Conservation (phyloP, 176 grass and related monocot species). For the Calamus simplicifolius region DNA sequence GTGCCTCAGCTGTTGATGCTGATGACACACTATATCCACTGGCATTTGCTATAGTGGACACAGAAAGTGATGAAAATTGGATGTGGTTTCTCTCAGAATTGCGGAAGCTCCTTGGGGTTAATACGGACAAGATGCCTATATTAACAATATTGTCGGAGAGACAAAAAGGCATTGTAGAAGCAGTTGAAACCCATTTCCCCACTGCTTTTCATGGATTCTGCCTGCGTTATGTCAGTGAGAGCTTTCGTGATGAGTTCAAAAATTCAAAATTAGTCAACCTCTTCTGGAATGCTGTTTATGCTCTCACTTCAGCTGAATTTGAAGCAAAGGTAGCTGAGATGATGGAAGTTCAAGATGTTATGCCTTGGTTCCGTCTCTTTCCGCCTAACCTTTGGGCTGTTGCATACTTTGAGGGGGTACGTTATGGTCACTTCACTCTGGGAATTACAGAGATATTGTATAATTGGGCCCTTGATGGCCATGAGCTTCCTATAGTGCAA, state of each 20-base stretch:
- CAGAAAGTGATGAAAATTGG: conserved; percentile 92
- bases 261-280: conserved; percentile 92
- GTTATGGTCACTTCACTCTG: conserved; percentile 87
- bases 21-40: conserved; percentile 73
- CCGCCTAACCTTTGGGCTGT: conserved; percentile 87
- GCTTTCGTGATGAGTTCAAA: conserved; percentile 92
- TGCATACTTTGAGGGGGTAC: conserved; percentile 73
- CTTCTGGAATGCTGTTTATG: conserved; percentile 90
- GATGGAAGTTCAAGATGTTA: conserved; percentile 93
- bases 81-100: conserved; percentile 96
- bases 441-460: conserved; percentile 80
- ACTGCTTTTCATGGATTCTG: conserved; percentile 87
- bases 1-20: conserved; percentile 89
- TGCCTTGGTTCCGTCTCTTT: conserved; percentile 72
- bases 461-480: conserved; percentile 80
- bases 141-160: conserved; percentile 86
- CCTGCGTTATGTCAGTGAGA: conserved; percentile 79
- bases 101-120: conserved; percentile 88
- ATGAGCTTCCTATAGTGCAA: conserved; percentile 92
- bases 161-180: conserved; percentile 54
- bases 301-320: conserved; percentile 74
- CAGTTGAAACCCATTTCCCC: conserved; percentile 70
- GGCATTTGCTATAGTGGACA: conserved; percentile 80
- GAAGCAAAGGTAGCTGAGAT: conserved; percentile 81
- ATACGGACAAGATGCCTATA: conserved; percentile 90